phyloP scores from a whole-genome alignment of 2,329 filamentous ascomycete genomes.

The Onygenales sp. region DNA sequence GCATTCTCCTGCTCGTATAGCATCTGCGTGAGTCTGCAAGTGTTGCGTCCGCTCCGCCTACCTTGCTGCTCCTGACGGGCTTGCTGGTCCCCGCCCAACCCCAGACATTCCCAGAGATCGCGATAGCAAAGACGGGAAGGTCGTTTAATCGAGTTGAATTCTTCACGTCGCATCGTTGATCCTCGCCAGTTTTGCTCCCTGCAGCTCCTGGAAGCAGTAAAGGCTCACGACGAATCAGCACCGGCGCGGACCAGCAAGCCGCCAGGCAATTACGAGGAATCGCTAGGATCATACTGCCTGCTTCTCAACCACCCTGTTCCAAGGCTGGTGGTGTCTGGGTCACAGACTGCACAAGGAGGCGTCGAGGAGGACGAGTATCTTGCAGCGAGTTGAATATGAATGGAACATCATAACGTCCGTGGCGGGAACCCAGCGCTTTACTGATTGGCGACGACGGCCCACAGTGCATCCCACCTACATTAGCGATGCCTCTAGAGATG shows the following conservation, averaged over 20 bases:
- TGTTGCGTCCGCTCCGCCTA: neutral
- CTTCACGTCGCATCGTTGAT: conserved; percentile 1
- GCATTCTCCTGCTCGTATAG: neutral
- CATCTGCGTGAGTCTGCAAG: neutral
- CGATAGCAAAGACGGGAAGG: neutral
- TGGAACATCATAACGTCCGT: neutral
- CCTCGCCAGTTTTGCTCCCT: neutral
- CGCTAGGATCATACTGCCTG: neutral
- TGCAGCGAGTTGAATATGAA: neutral
- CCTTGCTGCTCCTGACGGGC: neutral
- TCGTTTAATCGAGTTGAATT: neutral
- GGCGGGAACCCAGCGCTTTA: neutral
- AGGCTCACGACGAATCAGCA: neutral
- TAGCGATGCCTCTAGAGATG: neutral
- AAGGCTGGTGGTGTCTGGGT: neutral
- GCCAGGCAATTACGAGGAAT: neutral
- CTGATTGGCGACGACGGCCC: neutral
- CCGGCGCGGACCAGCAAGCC: neutral
- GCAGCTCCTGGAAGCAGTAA: neutral
- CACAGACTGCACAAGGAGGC: neutral
- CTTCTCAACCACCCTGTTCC: neutral
- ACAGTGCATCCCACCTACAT: neutral
- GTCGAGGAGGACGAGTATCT: neutral
- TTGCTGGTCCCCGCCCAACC: neutral
- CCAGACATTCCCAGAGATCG: neutral